Evolutionary conservation across 2,329 filamentous ascomycete genomes (phyloP).

Genomic region (Xylaria sp.): DNA sequence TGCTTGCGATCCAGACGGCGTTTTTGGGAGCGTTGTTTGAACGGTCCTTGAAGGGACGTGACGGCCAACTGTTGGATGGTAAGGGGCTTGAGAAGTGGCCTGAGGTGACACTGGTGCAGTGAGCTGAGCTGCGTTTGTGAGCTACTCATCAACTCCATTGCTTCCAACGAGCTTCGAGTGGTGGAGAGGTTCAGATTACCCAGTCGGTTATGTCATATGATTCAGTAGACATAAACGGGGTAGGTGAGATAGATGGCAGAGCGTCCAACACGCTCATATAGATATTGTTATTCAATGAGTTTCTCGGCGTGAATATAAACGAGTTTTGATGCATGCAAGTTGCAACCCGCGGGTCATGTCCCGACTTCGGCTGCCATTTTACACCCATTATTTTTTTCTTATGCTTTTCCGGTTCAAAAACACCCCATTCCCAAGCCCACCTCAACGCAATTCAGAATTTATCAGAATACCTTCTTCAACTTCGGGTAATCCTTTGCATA

Average conservation of each 20-base stretch:
- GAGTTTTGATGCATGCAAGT: too few relatives aligned
- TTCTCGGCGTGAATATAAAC: too few relatives aligned
- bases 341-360: too few relatives aligned
- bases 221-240: too few relatives aligned
- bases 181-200: background rate
- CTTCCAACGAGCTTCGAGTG: background rate
- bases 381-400: background rate
- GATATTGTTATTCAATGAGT: too few relatives aligned
- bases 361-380: too few relatives aligned
- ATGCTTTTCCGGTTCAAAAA: background rate
- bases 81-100: slow-evolving; percentile 14
- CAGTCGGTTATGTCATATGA: too few relatives aligned
- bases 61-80: slow-evolving; percentile 18
- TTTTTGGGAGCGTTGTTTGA: slow-evolving; percentile 15
- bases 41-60: slow-evolving; percentile 17
- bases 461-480: slow-evolving; percentile 52
- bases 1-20: slow-evolving; percentile 14
- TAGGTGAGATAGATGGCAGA: too few relatives aligned
- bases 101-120: slow-evolving; percentile 13
- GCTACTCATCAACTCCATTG: background rate
- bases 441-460: background rate
- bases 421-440: too few relatives aligned
- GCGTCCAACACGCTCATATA: too few relatives aligned
- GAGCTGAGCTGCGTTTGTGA: background rate
- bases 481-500: slow-evolving; percentile 57